Conservation (phyloP, 2,329 filamentous ascomycete genomes). For the Hortaea werneckii region DNA sequence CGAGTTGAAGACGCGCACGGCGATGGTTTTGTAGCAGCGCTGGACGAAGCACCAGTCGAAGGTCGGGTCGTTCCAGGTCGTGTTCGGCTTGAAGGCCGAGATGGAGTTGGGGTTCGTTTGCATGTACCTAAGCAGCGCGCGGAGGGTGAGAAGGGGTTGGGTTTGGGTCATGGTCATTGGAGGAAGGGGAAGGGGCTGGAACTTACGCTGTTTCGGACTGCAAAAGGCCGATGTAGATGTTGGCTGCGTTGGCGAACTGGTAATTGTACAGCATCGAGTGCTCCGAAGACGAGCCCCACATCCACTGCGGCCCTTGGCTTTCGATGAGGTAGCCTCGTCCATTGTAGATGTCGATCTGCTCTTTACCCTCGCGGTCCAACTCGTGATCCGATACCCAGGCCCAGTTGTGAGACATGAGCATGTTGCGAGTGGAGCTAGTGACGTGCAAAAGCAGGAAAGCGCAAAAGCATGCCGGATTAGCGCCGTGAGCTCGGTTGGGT, state of each 20-base stretch:
- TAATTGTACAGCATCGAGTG: constrained; percentile 64
- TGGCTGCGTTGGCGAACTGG: constrained; percentile 65
- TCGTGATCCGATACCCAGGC: constrained; percentile 90
- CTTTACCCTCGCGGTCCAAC: constrained; percentile 62
- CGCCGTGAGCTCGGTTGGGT: constrained; percentile 40
- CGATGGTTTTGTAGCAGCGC: constrained; percentile 64
- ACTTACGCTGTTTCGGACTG: constrained; percentile 79
- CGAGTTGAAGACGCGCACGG: constrained; percentile 59
- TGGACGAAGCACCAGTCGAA: constrained; percentile 49
- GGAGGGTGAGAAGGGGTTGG: neutral
- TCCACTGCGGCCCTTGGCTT: constrained; percentile 32
- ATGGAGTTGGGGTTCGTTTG: constrained; percentile 70
- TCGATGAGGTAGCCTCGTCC: constrained; percentile 74
- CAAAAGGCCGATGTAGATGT: constrained; percentile 73
- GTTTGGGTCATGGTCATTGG: neutral
- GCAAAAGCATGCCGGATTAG: constrained; percentile 58
- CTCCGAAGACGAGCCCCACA: constrained; percentile 59
- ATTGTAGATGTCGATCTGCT: constrained; percentile 74
- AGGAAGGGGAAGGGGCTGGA: neutral
- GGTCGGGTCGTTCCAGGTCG: constrained; percentile 52
- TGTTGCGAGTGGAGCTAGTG: constrained; percentile 43
- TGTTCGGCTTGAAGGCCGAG: constrained; percentile 49
- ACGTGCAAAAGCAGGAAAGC: constrained; percentile 49
- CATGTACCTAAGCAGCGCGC: constrained; percentile 41
- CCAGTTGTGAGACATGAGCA: constrained; percentile 85